Evolutionary conservation across 129 eudicot genomes (phyloP).

Genomic region (Lactuca saligna): DNA sequence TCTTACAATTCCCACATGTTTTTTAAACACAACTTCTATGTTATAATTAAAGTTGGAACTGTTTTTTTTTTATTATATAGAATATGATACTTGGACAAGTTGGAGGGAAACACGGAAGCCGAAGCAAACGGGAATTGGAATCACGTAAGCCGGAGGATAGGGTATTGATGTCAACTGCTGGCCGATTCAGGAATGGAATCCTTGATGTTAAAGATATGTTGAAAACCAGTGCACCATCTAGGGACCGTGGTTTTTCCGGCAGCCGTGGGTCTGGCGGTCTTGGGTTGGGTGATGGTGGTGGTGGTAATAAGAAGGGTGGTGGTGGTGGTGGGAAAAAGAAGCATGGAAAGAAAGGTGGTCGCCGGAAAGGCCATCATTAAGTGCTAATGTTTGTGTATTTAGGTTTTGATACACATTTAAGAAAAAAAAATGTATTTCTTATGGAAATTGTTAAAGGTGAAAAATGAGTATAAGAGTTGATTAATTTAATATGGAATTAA

Average conservation of each 20-base stretch:
- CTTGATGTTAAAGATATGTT: conserved; percentile 70
- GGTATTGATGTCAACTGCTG: conserved; percentile 69
- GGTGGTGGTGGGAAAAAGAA: conserved; percentile 48
- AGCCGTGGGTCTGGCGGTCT: conserved; percentile 21
- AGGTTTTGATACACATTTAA: no score
- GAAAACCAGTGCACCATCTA: conserved; percentile 33
- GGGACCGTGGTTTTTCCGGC: conserved; percentile 26
- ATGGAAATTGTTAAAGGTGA: not conserved
- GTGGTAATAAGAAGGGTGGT: conserved; percentile 44
- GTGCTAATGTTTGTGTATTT: no score
- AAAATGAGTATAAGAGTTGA: no score
- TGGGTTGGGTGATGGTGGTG: conserved; percentile 31
- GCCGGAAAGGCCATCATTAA: conserved; percentile 48
- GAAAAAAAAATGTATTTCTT: no score
- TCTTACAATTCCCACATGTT: not conserved
- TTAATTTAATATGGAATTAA: not conserved
- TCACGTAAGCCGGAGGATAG: conserved; percentile 61
- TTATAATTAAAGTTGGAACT: not conserved
- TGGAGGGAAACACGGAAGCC: conserved; percentile 41
- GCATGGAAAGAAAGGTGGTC: conserved; percentile 67
- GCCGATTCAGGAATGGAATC: conserved; percentile 68
- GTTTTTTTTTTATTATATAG: conserved; percentile 27
- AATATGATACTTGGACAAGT: conserved; percentile 59
- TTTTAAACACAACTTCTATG: conserved; percentile 1
- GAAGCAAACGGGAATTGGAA: conserved; percentile 38